phyloP scores from a whole-genome alignment of 169 alveolate genomes.

The Cystoisospora suis region DNA sequence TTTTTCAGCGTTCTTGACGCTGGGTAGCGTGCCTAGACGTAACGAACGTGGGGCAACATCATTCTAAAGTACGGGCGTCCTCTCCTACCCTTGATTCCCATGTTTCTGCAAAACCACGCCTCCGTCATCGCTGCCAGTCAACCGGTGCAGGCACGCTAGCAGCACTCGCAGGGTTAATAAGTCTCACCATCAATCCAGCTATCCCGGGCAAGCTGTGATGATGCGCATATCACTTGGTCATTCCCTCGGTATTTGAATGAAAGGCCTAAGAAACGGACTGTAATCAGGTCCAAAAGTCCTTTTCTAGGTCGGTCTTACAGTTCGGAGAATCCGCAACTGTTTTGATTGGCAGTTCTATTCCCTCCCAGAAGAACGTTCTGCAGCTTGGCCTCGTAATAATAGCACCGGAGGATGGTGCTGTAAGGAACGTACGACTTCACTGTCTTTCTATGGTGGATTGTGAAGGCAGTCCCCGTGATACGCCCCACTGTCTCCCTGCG shows the following conservation, averaged over 20 bases:
- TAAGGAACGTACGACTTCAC: conserved; percentile 45
- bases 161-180: neutral
- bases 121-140: conserved; percentile 73
- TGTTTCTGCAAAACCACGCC: conserved; percentile 78
- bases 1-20: conserved; percentile 54
- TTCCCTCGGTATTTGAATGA: conserved; percentile 72
- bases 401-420: too few species aligned
- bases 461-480: conserved; percentile 59
- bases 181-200: conserved; percentile 76
- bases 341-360: conserved; percentile 73
- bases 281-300: conserved; percentile 6
- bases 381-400: neutral
- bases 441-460: conserved; percentile 41
- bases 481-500: conserved; percentile 52
- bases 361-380: conserved; percentile 75
- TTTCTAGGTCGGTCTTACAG: conserved; percentile 39
- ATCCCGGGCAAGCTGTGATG: conserved; percentile 69
- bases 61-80: neutral
- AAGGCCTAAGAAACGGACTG: conserved; percentile 70
- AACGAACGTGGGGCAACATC: neutral
- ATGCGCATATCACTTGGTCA: conserved; percentile 74
- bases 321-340: conserved; percentile 67
- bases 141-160: neutral
- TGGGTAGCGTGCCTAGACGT: conserved; percentile 53
- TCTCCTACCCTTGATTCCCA: conserved; percentile 73